Base-by-base conservation (phyloP, 2,329 filamentous ascomycete genomes). In the Leptodontidium sp. region DNA sequence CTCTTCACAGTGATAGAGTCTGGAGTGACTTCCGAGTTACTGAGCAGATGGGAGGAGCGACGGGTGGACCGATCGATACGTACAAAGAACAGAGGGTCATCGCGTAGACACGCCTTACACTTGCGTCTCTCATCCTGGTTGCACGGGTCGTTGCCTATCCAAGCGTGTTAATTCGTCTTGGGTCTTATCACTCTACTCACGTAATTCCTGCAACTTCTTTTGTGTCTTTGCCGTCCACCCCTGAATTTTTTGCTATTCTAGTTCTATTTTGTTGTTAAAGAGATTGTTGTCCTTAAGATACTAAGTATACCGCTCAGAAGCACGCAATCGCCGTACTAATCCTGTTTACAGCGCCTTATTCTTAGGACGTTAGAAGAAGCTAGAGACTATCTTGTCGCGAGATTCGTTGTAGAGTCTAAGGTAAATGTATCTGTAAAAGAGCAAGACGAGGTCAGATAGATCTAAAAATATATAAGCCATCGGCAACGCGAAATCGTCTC, bases 131-230 rank as follows among this genome's bases (percentile, higher is more conserved):
- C 49, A 26, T 26, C 14, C 49, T 52, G 49, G 49, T 26, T 52
- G 24, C 49, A 26, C 24, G 21, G 49, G 49, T 55, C 29, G 52
- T 55, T 35, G 12, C 52, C 52, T 6, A 12, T 55, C 52, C 52
- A 55, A 55, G 32, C 52, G 52, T 35, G 4, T 55, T 38, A 55
- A n/a, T 14, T 55, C 52, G 26, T 21, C 52, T 55, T 55, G 29
- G 52, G 52, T 55, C 52, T 35, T 55, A 55, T 55, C 52, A 35
- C 52, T 35, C 52, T 15, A 55, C 52, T 55, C 26, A 38, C 52
- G 52, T 55, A 55, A 38, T 38, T 55, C 52, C 52, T 55, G 52
- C 52, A 55, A n/a, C 52, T 55, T 55, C 26, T 55, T 55, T 55
- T 35, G 52, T 38, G 52, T 17, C 52, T 55, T 26, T 55, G 17